Base-by-base conservation (phyloP, 768 basidiomycete genomes). In the Kockovaella imperatae region DNA sequence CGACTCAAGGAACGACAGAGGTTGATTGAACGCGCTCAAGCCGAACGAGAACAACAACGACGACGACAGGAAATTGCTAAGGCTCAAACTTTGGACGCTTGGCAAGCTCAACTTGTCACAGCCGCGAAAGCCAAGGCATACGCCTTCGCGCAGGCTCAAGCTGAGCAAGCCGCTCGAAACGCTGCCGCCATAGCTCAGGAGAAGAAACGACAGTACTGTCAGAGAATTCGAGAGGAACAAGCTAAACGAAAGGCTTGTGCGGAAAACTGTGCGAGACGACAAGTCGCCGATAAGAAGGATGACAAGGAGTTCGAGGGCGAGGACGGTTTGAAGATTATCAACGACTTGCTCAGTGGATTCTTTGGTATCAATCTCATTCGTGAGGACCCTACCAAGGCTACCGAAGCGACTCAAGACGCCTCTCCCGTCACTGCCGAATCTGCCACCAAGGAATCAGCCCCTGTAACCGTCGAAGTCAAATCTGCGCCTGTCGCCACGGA, bases 311-410 rank as follows among this genome's bases (percentile, higher is more conserved):
- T n/a, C 31, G 31, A 32, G 31, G 31, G 10, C 10, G 25, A 42
- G 23, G 40, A 28, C n/a, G n/a, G n/a, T n/a, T n/a, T n/a, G n/a
- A n/a, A n/a, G n/a, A n/a, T n/a, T 7, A 42, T 39, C 36, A 20
- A 10, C 36, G 21, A 39, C 36, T 20, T 39, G 13, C 36, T 39
- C 36, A 21, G 36, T 8, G 10, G 13, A 8, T 13, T 39, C 8
- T 39, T 39, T 20, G 36, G 36, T 8, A 13, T 39, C 36, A 39
- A 39, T 20, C 18, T 39, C 36, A 20, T 10, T 20, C 21, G 36
- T n/a, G n/a, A n/a, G n/a, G n/a, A n/a, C n/a, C n/a, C n/a, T n/a
- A 40, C 26, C 24, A 48, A 35, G 35, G 45, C 48, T 41, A 20
- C 53, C 1, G 34, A 29, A 47, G 38, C 52, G 14, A 40, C 49